Evolutionary conservation across 2,329 filamentous ascomycete species (phyloP), one percentile per base, ranked within the genome.

Genomic region (Diaporthe ilicicola): DNA sequence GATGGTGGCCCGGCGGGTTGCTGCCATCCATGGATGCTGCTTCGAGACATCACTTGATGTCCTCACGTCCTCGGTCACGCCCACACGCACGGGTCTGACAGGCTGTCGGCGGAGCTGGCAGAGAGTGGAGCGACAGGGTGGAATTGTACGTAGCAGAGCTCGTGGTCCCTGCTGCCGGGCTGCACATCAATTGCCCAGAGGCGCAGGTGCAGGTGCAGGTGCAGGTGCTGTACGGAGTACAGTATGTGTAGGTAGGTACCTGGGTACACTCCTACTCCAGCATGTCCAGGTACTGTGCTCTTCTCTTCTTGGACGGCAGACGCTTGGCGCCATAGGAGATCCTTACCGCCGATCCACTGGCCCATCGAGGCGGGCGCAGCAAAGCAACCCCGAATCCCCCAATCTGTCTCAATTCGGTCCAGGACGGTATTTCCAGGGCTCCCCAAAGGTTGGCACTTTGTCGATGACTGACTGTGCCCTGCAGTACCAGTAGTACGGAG

Each of bases 281-380:
- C 8, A n/a, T 39, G 13, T 15, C 37, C 13, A 39, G 37, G 37
- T 39, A 39, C 32, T 5, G 32, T 34, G 32, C 32, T 34, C 32
- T 34, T 34, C 59, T 34, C 29, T 37, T 64, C 59, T 64, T 64
- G 42, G 44, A 64, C n/a, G 44, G 44, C 13, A n/a, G 42, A 29
- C n/a, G 59, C 59, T 64, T 64, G 59, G 59, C 59, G 27, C 59
- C 59, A 64, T 15, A 64, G n/a, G 59, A 50, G 44, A 64, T 64
- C 59, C 59, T 29, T 64, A 44, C 59, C 6, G 59, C 44, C 42
- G 59, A 64, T 64, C 59, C 59, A 50, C 59, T 34, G 29, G 44
- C 59, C 59, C 59, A 64, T 64, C 59, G 4, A 64, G 59, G 59
- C 59, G 59, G 59, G 59, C 59, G 59, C 42, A 64, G 59, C 59